These are phyloP conservation scores for Fusarium sublunatum DNA, from an alignment of 2,329 filamentous ascomycete species.

Conservation along the genomic window DNA sequence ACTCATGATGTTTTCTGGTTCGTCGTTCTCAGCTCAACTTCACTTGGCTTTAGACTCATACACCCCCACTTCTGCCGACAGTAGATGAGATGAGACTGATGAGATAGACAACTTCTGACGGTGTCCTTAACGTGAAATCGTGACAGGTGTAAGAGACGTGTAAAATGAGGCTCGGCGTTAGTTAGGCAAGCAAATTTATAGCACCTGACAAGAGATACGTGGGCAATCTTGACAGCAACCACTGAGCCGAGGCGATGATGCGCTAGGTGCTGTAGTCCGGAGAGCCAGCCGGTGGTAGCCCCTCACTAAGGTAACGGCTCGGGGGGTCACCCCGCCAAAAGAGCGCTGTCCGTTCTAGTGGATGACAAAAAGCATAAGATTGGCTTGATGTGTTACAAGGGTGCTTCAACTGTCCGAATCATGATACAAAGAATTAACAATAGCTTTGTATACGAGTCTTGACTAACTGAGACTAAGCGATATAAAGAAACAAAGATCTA, in stretches of 20 bases:
- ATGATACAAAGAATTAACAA: too few relatives aligned
- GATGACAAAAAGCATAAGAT: too few relatives aligned
- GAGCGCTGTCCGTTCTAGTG: constrained; percentile 6
- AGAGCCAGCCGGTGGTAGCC: constrained; percentile 9
- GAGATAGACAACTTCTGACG: background rate
- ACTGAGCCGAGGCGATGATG: constrained; percentile 37
- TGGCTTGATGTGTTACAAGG: too few relatives aligned
- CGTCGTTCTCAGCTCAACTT: constrained; percentile 18
- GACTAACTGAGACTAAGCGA: too few relatives aligned
- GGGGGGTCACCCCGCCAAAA: constrained; percentile 26
- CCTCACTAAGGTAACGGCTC: constrained; percentile 19
- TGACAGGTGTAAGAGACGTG: background rate
- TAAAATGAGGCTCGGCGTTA: constrained; percentile 9
- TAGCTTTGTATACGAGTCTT: too few relatives aligned
- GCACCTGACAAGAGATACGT: constrained; percentile 10
- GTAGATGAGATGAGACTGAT: constrained; percentile 9
- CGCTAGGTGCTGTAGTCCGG: constrained; percentile 18
- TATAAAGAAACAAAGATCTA: too few relatives aligned
- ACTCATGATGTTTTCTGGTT: constrained; percentile 32
- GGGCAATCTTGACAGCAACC: constrained; percentile 11
- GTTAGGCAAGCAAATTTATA: constrained; percentile 23
- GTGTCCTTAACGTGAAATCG: background rate
- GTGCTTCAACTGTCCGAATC: too few relatives aligned
- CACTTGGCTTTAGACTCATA: constrained; percentile 20
- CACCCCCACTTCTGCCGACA: constrained; percentile 29